Conservation (phyloP, 179 eudicot genomes). For the Silene vulgaris region DNA sequence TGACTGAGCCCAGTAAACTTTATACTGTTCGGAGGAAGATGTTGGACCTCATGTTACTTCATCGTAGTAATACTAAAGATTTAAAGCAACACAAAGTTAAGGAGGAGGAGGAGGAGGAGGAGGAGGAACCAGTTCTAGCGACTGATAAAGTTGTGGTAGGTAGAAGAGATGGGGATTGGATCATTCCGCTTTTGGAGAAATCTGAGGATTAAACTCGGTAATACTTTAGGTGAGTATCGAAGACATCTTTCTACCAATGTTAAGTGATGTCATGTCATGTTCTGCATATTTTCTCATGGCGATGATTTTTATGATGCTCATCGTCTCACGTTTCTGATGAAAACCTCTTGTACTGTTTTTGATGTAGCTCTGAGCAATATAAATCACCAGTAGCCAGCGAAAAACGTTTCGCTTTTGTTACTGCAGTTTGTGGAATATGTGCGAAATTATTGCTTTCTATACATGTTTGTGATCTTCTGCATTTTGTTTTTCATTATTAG, state of each 20-base stretch:
- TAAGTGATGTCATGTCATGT: slow-evolving; percentile 9
- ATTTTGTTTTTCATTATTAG: not conserved
- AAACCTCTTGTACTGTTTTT: slow-evolving; percentile 2
- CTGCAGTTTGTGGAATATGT: not conserved
- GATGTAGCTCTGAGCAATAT: not conserved
- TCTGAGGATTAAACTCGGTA: slow-evolving; percentile 23
- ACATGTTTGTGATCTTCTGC: not conserved
- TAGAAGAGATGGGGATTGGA: slow-evolving; percentile 49
- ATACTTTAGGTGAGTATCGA: slow-evolving; percentile 17
- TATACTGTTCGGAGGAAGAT: slow-evolving; percentile 56
- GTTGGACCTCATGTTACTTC: slow-evolving; percentile 57
- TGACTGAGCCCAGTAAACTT: slow-evolving; percentile 41
- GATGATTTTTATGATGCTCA: not conserved
- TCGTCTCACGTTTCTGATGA: not conserved
- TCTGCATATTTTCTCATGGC: not conserved
- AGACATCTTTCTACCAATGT: slow-evolving; percentile 5
- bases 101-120: slow-evolving; percentile 28
- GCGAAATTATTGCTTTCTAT: not conserved
- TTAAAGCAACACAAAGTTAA: slow-evolving; percentile 27
- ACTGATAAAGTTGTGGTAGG: slow-evolving; percentile 20
- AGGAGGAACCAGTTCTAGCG: slow-evolving; percentile 19
- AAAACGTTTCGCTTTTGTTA: not conserved
- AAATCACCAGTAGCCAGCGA: not conserved
- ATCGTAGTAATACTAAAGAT: slow-evolving; percentile 44
- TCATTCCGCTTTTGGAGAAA: slow-evolving; percentile 41